A percentile compares a stretch with the other conserved stretches of the same genome.
These are phyloP conservation scores for Digitaria exilis DNA, from an alignment of 202 grass and related monocot species.

Conservation along the genomic window DNA sequence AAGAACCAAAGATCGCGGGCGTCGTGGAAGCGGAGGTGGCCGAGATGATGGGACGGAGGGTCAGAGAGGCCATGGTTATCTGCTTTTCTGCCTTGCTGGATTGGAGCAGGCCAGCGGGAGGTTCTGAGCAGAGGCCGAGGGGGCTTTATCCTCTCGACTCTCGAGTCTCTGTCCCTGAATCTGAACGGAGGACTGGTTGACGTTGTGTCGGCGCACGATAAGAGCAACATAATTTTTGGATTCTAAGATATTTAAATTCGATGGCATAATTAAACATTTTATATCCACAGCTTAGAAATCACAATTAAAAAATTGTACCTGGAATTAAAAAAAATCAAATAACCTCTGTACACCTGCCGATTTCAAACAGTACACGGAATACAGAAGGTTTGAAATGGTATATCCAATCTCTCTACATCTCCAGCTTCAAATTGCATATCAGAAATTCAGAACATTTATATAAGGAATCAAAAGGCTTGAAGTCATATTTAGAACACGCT, in stretches of 20 bases:
- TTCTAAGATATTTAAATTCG: background rate
- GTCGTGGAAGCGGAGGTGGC: background rate
- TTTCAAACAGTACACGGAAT: too few relatives aligned
- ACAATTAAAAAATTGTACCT: too few relatives aligned
- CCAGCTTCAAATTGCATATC: too few relatives aligned
- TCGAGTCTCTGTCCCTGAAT: background rate
- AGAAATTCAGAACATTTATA: too few relatives aligned
- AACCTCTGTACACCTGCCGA: too few relatives aligned
- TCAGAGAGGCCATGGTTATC: slow-evolving; percentile 35
- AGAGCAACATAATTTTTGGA: background rate
- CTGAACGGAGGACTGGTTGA: background rate
- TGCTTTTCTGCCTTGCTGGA: background rate
- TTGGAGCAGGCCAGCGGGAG: background rate
- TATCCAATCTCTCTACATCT: too few relatives aligned
- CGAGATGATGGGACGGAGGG: slow-evolving; percentile 13
- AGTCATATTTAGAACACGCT: too few relatives aligned
- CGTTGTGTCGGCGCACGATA: background rate
- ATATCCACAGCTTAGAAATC: too few relatives aligned
- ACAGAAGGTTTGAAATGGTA: too few relatives aligned
- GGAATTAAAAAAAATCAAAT: too few relatives aligned
- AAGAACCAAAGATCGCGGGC: background rate
- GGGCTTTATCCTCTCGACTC: background rate
- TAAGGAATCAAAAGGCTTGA: too few relatives aligned
- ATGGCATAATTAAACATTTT: too few relatives aligned
- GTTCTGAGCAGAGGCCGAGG: background rate